Evolutionary conservation across 2,329 filamentous ascomycete species (phyloP), one percentile per base, ranked within the genome.

Genomic region (Botrytis galanthina): DNA sequence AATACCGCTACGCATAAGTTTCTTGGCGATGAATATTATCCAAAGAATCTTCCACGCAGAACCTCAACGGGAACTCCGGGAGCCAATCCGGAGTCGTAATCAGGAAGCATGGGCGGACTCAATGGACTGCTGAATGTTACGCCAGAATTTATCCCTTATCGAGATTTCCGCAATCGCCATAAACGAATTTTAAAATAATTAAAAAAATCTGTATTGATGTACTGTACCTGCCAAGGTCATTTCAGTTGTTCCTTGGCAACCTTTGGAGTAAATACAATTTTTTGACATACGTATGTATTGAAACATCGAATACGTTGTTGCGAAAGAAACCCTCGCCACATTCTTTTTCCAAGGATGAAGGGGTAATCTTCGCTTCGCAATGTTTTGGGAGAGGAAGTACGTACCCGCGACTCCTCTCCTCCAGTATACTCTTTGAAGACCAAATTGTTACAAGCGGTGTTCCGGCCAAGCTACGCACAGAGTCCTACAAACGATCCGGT

Each of bases 11-110:
- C 16, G 14, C 18, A 42, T 57, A 22, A 14, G 39, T 42, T 42
- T 26, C 66, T 69, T 69, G 66, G 66, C 66, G n/a, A 44, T 35
- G 37, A 57, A 42, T 54, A 57, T 57, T 6, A 69, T 42, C 66
- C 66, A 57, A 57, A 69, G 66, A 69, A 69, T 57, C n/a, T 9
- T 57, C 35, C 66, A 69, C 37, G 60, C 60, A 39, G 60, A 62
- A 62, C 37, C 60, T 62, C 51, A 57, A 62, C 48, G 48, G 48
- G 48, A 69, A 42, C 22, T 42, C 66, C 48, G 48, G 37, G 48
- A 18, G 66, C 66, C 66, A 69, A 69, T 69, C 66, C 48, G 37
- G 66, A 69, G 66, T 69, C 37, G 54, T 51, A 14, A 69, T 44
- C 8, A 32, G 51, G 51, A 29, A 57, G 54, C 51, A 69, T 69